Conservation (phyloP, 2,329 filamentous ascomycete species). For the Albophoma yamanashiensis region DNA sequence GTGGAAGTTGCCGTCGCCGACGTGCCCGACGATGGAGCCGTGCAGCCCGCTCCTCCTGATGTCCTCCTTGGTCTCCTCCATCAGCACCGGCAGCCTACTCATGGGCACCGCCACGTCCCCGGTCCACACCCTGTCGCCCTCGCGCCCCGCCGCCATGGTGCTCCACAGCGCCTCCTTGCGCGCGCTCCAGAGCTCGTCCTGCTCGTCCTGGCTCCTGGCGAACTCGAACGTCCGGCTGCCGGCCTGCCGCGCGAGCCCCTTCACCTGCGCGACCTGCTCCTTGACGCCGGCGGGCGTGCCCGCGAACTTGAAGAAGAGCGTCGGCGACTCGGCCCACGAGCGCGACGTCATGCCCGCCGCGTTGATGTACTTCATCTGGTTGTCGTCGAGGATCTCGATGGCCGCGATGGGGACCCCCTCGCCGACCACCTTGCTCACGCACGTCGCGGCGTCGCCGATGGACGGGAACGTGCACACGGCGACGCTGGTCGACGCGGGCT, state of each 20-base stretch:
- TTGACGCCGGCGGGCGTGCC: slow-evolving; percentile 62
- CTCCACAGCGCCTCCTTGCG: slow-evolving; percentile 79
- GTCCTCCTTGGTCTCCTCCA: slow-evolving; percentile 56
- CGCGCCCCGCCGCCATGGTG: slow-evolving; percentile 56
- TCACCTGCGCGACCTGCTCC: slow-evolving; percentile 64
- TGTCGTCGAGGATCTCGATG: slow-evolving; percentile 87
- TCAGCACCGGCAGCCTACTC: slow-evolving; percentile 60
- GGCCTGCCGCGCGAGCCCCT: slow-evolving; percentile 47
- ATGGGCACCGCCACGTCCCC: slow-evolving; percentile 81
- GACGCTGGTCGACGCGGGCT: slow-evolving; percentile 69
- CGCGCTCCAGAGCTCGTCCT: slow-evolving; percentile 70
- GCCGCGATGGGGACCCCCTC: slow-evolving; percentile 78
- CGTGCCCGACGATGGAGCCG: slow-evolving; percentile 55
- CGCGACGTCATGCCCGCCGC: slow-evolving; percentile 54
- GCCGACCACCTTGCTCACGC: slow-evolving; percentile 69
- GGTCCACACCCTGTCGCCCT: slow-evolving; percentile 69
- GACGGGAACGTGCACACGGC: slow-evolving; percentile 54
- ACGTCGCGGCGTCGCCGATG: slow-evolving; percentile 64
- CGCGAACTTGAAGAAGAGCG: slow-evolving; percentile 76
- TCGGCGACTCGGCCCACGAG: slow-evolving; percentile 61
- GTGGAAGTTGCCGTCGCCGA: slow-evolving; percentile 74
- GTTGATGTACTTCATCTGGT: slow-evolving; percentile 69
- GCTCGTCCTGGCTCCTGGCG: slow-evolving; percentile 58
- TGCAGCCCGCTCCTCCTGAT: slow-evolving; percentile 31
- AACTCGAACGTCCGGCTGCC: slow-evolving; percentile 68